A percentile compares a stretch with the other conserved stretches of the same genome.
Conservation (phyloP, 257 asterid species). For the Datura wrightii region DNA sequence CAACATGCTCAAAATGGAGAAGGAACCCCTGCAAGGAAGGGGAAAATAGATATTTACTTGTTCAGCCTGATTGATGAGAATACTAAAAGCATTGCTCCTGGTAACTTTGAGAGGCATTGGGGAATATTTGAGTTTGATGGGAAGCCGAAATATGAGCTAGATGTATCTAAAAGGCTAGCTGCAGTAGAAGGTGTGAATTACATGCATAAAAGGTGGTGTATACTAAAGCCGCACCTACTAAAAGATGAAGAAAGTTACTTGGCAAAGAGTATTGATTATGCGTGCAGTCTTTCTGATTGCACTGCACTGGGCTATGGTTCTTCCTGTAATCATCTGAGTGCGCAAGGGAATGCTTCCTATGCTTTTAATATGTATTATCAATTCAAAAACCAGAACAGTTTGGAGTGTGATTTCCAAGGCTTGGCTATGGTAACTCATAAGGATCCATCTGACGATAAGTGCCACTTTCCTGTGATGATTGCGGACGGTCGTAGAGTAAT, state of each 20-base stretch:
- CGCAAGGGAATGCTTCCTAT: slow-evolving; percentile 82
- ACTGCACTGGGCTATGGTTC: slow-evolving; percentile 89
- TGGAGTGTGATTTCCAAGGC: slow-evolving; percentile 91
- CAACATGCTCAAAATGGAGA: slow-evolving; percentile 65
- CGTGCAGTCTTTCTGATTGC: slow-evolving; percentile 87
- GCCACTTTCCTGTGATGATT: slow-evolving; percentile 80
- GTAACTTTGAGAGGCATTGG: slow-evolving; percentile 94
- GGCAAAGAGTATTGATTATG: slow-evolving; percentile 68
- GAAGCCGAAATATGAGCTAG: slow-evolving; percentile 80
- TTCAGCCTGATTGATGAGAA: slow-evolving; percentile 91
- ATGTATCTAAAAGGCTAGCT: slow-evolving; percentile 56
- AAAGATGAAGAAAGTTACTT: slow-evolving; percentile 53
- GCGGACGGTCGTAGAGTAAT: slow-evolving; percentile 60
- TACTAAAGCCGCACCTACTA: slow-evolving; percentile 52
- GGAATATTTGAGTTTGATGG: slow-evolving; percentile 88
- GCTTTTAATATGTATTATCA: slow-evolving; percentile 97
- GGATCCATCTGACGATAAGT: slow-evolving; percentile 76
- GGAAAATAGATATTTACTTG: slow-evolving; percentile 61
- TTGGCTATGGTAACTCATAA: slow-evolving; percentile 63
- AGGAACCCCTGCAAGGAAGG: slow-evolving; percentile 83
- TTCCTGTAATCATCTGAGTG: slow-evolving; percentile 73
- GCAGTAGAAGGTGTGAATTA: slow-evolving; percentile 74
- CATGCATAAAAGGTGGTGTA: slow-evolving; percentile 78
- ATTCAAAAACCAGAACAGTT: slow-evolving; percentile 67
- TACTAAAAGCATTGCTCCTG: slow-evolving; percentile 84